Percentiles rank a stretch among this genome's conserved stretches.
Evolutionary conservation across 1,284 basidiomycete genomes (phyloP).

Genomic region (Sphagnurus paluster): DNA sequence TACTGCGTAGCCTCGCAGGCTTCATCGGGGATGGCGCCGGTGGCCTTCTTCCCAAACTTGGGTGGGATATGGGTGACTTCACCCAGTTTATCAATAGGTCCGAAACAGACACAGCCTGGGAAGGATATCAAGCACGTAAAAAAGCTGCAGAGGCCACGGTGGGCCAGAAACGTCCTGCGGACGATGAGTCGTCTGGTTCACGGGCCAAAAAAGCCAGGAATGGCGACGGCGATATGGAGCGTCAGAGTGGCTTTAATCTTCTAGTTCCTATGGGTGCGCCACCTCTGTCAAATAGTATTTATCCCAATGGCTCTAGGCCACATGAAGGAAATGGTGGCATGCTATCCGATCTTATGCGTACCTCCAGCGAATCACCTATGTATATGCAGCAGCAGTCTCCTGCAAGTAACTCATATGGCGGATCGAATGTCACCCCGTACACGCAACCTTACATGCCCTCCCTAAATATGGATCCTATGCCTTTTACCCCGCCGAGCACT

Average conservation of each 20-base stretch:
- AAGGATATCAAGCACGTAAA: constrained; percentile 78
- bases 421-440: constrained; percentile 42
- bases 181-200: constrained; percentile 46
- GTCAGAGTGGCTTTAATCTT: constrained; percentile 51
- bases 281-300: constrained; percentile 36
- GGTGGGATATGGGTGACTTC: constrained; percentile 76
- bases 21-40: constrained; percentile 87
- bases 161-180: constrained; percentile 43
- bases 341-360: constrained; percentile 64
- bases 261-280: constrained; percentile 52
- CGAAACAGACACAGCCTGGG: constrained; percentile 90
- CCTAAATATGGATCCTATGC: constrained; percentile 51
- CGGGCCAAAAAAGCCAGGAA: constrained; percentile 55
- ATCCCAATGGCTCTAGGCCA: constrained; percentile 33
- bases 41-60: constrained; percentile 75
- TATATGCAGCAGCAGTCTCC: constrained; percentile 52
- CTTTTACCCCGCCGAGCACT: constrained; percentile 35
- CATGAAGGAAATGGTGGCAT: constrained; percentile 45
- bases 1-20: constrained; percentile 71
- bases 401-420: constrained; percentile 34
- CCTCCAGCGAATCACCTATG: constrained; percentile 58
- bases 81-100: constrained; percentile 79
- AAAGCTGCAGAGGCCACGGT: constrained; percentile 27
- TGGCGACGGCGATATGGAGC: constrained; percentile 44
- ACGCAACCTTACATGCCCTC: constrained; percentile 56